Conservation (phyloP, 177 flowering plant species). For the Tripterygium wilfordii region DNA sequence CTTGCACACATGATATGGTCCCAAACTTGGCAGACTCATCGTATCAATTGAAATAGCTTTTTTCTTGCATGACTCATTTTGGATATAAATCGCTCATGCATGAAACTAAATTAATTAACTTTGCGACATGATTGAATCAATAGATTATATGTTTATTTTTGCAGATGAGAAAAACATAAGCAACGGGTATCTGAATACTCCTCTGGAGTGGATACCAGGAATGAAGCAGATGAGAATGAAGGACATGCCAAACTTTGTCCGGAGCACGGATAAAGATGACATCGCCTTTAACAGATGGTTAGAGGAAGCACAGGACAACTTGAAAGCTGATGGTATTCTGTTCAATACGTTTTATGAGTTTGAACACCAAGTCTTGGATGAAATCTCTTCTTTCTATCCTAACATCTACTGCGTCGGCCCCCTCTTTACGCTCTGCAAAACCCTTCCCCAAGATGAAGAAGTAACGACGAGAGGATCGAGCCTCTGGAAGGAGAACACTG, state of each 20-base stretch:
- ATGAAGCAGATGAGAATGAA: conserved; percentile 19
- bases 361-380: conserved; percentile 17
- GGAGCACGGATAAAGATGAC: conserved; percentile 17
- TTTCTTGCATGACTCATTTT: no score
- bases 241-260: conserved; percentile 25
- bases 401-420: no score
- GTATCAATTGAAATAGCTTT: no score
- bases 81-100: no score
- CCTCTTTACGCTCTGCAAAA: no score
- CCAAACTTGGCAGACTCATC: no score
- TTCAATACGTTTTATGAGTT: conserved; percentile 24
- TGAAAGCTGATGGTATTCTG: conserved; percentile 14
- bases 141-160: not conserved
- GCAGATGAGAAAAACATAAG: conserved; percentile 17
- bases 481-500: conserved; percentile 21
- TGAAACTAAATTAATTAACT: no score
- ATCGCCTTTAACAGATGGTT: conserved; percentile 10
- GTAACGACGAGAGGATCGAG: conserved; percentile 4
- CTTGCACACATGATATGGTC: no score
- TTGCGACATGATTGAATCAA: not conserved
- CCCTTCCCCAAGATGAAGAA: not conserved
- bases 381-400: conserved; percentile 5
- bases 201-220: conserved; percentile 27
- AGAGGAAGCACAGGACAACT: conserved; percentile 4
- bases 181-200: conserved; percentile 18